A percentile compares a stretch with the other conserved stretches of the same genome.
Evolutionary conservation across 805 yeast species (phyloP).

Genomic region (Komagataella phaffii): DNA sequence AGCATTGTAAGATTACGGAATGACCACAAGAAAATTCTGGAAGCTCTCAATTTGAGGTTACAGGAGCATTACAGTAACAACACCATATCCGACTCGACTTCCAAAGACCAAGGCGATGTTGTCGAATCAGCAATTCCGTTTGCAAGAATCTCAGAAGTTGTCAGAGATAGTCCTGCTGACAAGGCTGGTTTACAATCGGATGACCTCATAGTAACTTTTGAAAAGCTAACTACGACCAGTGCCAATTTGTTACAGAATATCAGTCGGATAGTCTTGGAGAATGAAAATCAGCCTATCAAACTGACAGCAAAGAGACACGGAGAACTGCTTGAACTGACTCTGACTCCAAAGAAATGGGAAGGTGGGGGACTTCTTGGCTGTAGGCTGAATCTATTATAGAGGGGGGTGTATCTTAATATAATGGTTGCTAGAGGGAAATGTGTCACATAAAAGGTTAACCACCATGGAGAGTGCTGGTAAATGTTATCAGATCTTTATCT

Average conservation of each 20-base stretch:
- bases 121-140: conserved; percentile 27
- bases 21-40: conserved; percentile 42
- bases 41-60: conserved; percentile 32
- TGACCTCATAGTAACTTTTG: conserved; percentile 46
- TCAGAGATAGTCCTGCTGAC: conserved; percentile 40
- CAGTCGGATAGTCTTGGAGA: conserved; percentile 27
- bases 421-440: not conserved
- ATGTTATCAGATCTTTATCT: conserved; percentile 65
- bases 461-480: conserved; percentile 91
- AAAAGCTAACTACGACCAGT: conserved; percentile 38
- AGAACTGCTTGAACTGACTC: conserved; percentile 11
- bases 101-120: not conserved
- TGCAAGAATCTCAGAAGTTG: conserved; percentile 39
- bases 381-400: conserved; percentile 30
- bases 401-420: not conserved
- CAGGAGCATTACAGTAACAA: conserved; percentile 17
- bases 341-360: conserved; percentile 45
- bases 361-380: conserved; percentile 67
- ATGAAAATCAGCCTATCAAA: conserved; percentile 16
- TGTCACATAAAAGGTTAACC: conserved; percentile 35
- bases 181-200: conserved; percentile 36
- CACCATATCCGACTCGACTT: not conserved
- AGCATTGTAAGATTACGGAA: conserved; percentile 56
- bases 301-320: conserved; percentile 12
- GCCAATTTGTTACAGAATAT: conserved; percentile 34